Evolutionary conservation across 768 basidiomycete species (phyloP).

Genomic region (Lyophyllum atratum): DNA sequence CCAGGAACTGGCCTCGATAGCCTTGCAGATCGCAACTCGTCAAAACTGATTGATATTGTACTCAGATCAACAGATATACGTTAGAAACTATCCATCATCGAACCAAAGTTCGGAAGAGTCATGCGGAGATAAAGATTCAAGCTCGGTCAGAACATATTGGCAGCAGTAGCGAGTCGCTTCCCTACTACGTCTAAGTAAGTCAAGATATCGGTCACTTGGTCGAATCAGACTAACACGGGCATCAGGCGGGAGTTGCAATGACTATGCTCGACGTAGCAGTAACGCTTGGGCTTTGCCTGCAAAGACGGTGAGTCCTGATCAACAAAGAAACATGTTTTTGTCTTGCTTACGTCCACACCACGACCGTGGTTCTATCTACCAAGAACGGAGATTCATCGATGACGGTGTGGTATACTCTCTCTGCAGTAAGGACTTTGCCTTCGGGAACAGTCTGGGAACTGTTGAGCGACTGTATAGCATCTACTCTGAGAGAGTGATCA

Average conservation of each 20-base stretch:
- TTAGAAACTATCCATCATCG: no score
- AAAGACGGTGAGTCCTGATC: not conserved
- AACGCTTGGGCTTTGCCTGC: not conserved
- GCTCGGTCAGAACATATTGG: no score
- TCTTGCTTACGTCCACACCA: conserved; percentile 26
- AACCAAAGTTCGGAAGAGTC: no score
- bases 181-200: not conserved
- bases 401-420: conserved; percentile 19
- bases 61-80: no score
- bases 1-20: no score
- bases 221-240: not conserved
- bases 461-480: not conserved
- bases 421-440: conserved; percentile 16
- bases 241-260: not conserved
- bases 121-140: no score
- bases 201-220: not conserved
- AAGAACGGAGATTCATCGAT: conserved; percentile 23
- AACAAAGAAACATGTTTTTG: not conserved
- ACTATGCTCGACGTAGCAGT: not conserved
- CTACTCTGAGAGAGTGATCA: not conserved
- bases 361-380: conserved; percentile 21
- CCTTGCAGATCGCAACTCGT: no score
- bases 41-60: no score
- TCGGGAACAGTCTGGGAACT: not conserved
- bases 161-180: not conserved